Evolutionary conservation across 352 stramenopile species (phyloP), one percentile per base, ranked within the genome.

Genomic region (Globisporangium ultimum): DNA sequence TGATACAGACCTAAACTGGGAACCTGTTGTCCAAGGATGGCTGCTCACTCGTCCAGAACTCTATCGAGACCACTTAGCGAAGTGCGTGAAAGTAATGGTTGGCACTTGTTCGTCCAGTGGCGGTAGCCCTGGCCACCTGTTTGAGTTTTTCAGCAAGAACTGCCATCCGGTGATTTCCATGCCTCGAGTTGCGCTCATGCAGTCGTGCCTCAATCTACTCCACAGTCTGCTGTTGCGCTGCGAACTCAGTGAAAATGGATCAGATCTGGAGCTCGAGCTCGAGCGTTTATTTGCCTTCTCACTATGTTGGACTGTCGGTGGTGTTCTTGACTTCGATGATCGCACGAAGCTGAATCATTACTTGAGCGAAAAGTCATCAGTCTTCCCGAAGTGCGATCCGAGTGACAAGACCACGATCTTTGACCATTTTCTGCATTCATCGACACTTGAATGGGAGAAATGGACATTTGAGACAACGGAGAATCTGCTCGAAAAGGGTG

Each of bases 381-480:
- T 61, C 13, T 78, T 81, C 45, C 64, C 67, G 45, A 60, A 55
- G 20, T 47, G 22, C 10, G 55, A 52, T 13, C 20, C 40, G 17
- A 51, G 20, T 9, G 73, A 53, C 70, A 55, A 21, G 9, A 40
- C 5, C 24, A 97, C 89, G 18, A 84, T 98, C 38, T 98, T 97
- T 53, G 93, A 98, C 46, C 96, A 92, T 61, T 91, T 87, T 28
- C 73, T 97, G 15, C 91, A 97, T 62, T 63, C 77, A 8, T 89
- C 89, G 52, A 96, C 88, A 13, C 83, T 97, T 21, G 88, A 96
- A 46, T 97, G 91, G 91, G 88, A 96, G 58, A 80, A 79, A 34
- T 97, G 91, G 89, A 60, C 63, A 36, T 64, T 84, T 8, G 80
- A 89, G 20, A 43, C 53, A 14, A 61, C 12, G 17, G 62, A 82